A percentile compares a stretch with the other conserved stretches of the same genome.
Evolutionary conservation across 2,329 filamentous ascomycete species (phyloP).

Genomic region (Trichophyton benhamiae): DNA sequence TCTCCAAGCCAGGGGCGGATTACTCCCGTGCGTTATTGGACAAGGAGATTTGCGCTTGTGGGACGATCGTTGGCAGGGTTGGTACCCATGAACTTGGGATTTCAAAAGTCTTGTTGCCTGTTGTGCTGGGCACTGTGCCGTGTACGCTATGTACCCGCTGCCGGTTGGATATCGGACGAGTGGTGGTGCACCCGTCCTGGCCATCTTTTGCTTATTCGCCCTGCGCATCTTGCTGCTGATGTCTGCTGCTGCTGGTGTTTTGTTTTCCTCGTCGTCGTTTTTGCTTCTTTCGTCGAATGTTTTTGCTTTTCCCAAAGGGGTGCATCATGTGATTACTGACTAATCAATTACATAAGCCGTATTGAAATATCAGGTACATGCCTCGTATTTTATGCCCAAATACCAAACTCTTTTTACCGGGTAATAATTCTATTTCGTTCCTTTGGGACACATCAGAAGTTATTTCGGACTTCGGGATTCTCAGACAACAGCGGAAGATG

Average conservation of each 20-base stretch:
- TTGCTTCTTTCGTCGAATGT: neutral
- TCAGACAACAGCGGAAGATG: neutral
- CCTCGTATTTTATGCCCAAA: neutral
- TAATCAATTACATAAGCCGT: neutral
- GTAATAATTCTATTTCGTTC: neutral
- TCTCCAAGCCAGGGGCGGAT: neutral
- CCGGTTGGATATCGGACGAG: neutral
- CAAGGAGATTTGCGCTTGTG: slow-evolving; percentile 3
- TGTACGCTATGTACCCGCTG: slow-evolving; percentile 1
- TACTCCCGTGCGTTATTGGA: slow-evolving; percentile 1
- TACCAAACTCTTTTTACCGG: neutral
- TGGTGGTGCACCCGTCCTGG: neutral
- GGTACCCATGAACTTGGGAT: slow-evolving; percentile 2
- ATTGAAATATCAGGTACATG: neutral
- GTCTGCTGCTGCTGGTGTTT: neutral
- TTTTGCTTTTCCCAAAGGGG: neutral
- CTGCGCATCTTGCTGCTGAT: neutral
- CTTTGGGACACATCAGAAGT: slow-evolving; percentile 3
- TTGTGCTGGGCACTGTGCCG: neutral
- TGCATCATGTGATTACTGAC: neutral
- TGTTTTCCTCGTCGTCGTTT: neutral
- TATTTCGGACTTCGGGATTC: neutral
- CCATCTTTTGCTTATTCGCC: neutral
- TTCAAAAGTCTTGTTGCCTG: slow-evolving; percentile 1
- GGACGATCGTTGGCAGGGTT: slow-evolving; percentile 2